Base-by-base conservation (phyloP, 2,329 filamentous ascomycete species). In the Pseudogymnoascus sp. region DNA sequence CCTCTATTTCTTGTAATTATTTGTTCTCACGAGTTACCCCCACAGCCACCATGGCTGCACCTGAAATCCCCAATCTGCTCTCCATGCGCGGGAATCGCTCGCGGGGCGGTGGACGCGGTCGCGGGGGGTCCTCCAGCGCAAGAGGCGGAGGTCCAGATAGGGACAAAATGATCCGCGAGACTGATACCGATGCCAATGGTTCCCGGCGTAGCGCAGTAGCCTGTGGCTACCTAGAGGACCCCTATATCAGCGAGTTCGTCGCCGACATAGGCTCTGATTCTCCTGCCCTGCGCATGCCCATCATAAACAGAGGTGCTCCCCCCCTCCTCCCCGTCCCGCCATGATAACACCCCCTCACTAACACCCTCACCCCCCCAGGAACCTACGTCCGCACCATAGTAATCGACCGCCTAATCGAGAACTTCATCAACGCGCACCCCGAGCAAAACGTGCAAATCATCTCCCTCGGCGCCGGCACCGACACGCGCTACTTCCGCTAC, bases 381-480 rank as follows among this genome's bases (percentile, higher is more conserved):
- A 98, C 93, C n/a, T 98, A 97, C 72, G 89, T 93, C 21, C 87
- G 95, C 66, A 97, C 93, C 7, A 85, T 83, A 4, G 90, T 90
- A 23, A 87, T 99, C 67, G 92, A 99, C 76, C 79, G 77, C 11
- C 84, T 99, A 0, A 85, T 98, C 43, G 75, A 84, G 62, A 80
- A 79, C 6, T 98, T 98, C 71, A 79, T 98, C 3, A 71, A 73
- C 1, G 69, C 72, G 39, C 70, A 73, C 21, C 66, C 69, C 3
- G 68, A 68, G 2, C 66, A 77, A 51, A 85, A 85, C 10, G 28
- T 60, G 67, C 95, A 99, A 74, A 92, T 99, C 65, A 83, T 99
- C 66, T 97, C 93, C 0, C 83, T 99, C 0, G 95, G 95, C 31
- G 93, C 95, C 14, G 95, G 95, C 23, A 96, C 93, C 10, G 95